Percentiles rank a stretch among this genome's conserved stretches.
Evolutionary conservation across 768 basidiomycete genomes (phyloP).

Genomic region (Mycena leptocephala): DNA sequence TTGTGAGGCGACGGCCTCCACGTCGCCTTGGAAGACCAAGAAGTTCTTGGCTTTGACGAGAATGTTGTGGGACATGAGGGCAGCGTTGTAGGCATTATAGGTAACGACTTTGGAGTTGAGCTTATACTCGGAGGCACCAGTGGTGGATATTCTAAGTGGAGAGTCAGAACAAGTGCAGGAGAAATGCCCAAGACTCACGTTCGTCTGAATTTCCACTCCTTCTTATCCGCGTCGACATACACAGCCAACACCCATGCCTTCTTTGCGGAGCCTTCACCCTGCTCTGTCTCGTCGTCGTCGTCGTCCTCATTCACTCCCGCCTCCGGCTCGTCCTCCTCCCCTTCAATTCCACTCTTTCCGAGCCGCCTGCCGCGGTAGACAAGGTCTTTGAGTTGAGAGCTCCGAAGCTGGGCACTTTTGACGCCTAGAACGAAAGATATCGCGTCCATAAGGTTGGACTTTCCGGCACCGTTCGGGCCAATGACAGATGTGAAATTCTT

Average conservation of each 20-base stretch:
- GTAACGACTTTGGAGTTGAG: constrained; percentile 88
- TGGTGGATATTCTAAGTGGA: constrained; percentile 82
- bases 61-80: constrained; percentile 92
- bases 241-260: constrained; percentile 98
- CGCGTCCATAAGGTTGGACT: constrained; percentile 99
- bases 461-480: constrained; percentile 99
- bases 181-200: constrained; percentile 73
- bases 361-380: constrained; percentile 93
- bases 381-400: constrained; percentile 94
- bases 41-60: constrained; percentile 99
- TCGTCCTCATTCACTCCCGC: constrained; percentile 61
- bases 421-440: constrained; percentile 99
- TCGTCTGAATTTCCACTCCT: constrained; percentile 93
- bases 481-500: constrained; percentile 96
- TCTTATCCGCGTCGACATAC: constrained; percentile 81
- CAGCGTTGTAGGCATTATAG: constrained; percentile 91
- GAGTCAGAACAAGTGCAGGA: not conserved
- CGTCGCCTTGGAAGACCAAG: constrained; percentile 98
- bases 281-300: constrained; percentile 65
- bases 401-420: constrained; percentile 93
- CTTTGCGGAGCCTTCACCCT: constrained; percentile 88
- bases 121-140: constrained; percentile 92
- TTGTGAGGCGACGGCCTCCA: constrained; percentile 97
- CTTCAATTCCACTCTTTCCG: constrained; percentile 63
- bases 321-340: constrained; percentile 62